A percentile compares a stretch with the other conserved stretches of the same genome.
phyloP scores from a whole-genome alignment of 2,329 filamentous ascomycete species.

The Macroventuria anomochaeta region DNA sequence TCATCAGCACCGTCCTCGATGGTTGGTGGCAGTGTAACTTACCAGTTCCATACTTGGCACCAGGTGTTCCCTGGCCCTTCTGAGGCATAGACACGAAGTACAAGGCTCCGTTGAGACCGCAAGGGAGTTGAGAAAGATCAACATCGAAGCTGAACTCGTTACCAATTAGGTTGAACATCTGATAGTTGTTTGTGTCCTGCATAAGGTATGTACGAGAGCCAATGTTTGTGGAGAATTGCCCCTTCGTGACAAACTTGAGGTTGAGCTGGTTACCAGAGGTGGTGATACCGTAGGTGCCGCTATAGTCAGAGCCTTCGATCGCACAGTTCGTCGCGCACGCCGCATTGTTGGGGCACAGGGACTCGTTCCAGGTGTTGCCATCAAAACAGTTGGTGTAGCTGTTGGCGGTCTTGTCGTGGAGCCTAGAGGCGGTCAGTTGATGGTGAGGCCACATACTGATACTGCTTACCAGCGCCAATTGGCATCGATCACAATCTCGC shows the following conservation, averaged over 20 bases:
- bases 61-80: slow-evolving; percentile 54
- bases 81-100: slow-evolving; percentile 63
- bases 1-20: background rate
- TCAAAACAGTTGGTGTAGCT: slow-evolving; percentile 51
- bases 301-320: slow-evolving; percentile 50
- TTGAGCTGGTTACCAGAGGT: slow-evolving; percentile 59
- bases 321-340: slow-evolving; percentile 46
- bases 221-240: slow-evolving; percentile 50
- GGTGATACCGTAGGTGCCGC: slow-evolving; percentile 54
- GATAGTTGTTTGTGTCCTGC: slow-evolving; percentile 39
- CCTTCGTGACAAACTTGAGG: slow-evolving; percentile 63
- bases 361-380: slow-evolving; percentile 50
- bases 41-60: slow-evolving; percentile 60
- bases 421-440: slow-evolving; percentile 19
- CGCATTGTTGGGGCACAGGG: slow-evolving; percentile 43
- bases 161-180: slow-evolving; percentile 47
- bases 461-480: slow-evolving; percentile 52
- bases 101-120: slow-evolving; percentile 68
- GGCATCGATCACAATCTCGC: slow-evolving; percentile 49
- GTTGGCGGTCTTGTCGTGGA: slow-evolving; percentile 44
- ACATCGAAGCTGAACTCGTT: slow-evolving; percentile 50
- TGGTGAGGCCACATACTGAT: background rate
- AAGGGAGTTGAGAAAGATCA: slow-evolving; percentile 66
- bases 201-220: slow-evolving; percentile 48
- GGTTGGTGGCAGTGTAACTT: slow-evolving; percentile 41